phyloP scores from a whole-genome alignment of 768 basidiomycete species.

The Neoboletus brunneissimus region DNA sequence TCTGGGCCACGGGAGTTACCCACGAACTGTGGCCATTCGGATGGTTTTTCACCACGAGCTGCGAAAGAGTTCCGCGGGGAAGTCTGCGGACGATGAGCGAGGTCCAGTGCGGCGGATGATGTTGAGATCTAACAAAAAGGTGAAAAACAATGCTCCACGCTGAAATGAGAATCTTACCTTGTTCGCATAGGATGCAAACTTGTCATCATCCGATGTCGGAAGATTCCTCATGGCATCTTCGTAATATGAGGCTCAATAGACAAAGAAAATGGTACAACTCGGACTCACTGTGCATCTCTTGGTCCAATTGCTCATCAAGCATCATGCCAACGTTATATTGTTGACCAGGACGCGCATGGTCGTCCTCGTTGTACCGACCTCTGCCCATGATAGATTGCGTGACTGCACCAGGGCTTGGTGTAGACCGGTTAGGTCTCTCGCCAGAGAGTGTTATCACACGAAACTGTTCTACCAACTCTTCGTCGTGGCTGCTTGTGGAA shows the following conservation, averaged over 20 bases:
- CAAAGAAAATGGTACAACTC: slow-evolving; percentile 1
- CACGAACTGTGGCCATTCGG: slow-evolving; percentile 93
- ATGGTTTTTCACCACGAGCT: slow-evolving; percentile 66
- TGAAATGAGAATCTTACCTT: slow-evolving; percentile 47
- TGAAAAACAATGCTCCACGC: slow-evolving; percentile 6
- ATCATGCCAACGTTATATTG: slow-evolving; percentile 84
- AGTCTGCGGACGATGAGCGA: slow-evolving; percentile 85
- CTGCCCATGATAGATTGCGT: slow-evolving; percentile 54
- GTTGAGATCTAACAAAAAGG: slow-evolving; percentile 58
- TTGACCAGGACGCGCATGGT: slow-evolving; percentile 56
- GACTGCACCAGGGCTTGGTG: slow-evolving; percentile 51
- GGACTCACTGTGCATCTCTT: slow-evolving; percentile 88
- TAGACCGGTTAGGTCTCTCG: slow-evolving; percentile 55
- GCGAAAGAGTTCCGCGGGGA: slow-evolving; percentile 63
- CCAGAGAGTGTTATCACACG: slow-evolving; percentile 68
- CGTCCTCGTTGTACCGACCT: slow-evolving; percentile 56
- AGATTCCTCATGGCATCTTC: slow-evolving; percentile 85
- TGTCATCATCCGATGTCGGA: slow-evolving; percentile 88
- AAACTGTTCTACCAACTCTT: slow-evolving; percentile 73
- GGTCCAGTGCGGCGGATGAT: slow-evolving; percentile 88
- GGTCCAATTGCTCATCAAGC: slow-evolving; percentile 89
- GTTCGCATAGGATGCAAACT: slow-evolving; percentile 62
- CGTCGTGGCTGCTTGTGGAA: slow-evolving; percentile 84
- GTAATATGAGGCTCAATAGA: slow-evolving; percentile 17
- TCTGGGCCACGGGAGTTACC: slow-evolving; percentile 62